Base-by-base conservation (phyloP, 2,329 filamentous ascomycete species). In the Dactylellina sp. region DNA sequence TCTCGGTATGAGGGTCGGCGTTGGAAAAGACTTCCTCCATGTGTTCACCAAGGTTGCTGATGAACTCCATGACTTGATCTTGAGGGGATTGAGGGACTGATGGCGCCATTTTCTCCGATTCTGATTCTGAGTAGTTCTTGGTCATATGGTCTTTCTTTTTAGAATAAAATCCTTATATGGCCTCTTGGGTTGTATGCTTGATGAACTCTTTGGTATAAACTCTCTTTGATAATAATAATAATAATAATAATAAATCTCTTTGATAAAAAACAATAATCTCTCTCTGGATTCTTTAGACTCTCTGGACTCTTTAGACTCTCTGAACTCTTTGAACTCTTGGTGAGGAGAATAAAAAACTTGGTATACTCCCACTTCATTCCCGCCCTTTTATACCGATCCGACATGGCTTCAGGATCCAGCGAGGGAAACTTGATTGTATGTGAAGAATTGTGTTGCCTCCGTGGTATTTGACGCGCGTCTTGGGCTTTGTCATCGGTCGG, bases 21-120 rank as follows among this genome's bases (percentile, higher is more conserved):
- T 50, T 46, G 55, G 70, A 66, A 55, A 74, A 74, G 32, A 35
- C 71, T 53, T 75, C 63, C 39, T 75, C 57, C 63, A 70, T 75
- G 47, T 75, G 71, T 52, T 75, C 71, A 57, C 71, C 71, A 56
- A 75, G 71, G 63, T 60, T 70, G 50, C 53, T 70, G 56, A 75
- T 75, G 57, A 75, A 75, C 16, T 75, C 71, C 62, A 75, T 70
- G 49, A 75, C 71, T 59, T 70, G 71, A 42, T 70, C 62, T 70
- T 70, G 52, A n/a, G 63, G 71, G 46, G 62, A 75, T 55, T 70
- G 64, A 28, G 64, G 71, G 52, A 35, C 59, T 44, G 71, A 60
- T 63, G 59, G 63, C 40, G 71, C 63, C 71, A 75, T 75, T 53
- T 75, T 64, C 25, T 74, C 70, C 22, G 70, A 42, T 57, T 57